Conservation (phyloP, 768 basidiomycete species). For the Lactarius sp. region DNA sequence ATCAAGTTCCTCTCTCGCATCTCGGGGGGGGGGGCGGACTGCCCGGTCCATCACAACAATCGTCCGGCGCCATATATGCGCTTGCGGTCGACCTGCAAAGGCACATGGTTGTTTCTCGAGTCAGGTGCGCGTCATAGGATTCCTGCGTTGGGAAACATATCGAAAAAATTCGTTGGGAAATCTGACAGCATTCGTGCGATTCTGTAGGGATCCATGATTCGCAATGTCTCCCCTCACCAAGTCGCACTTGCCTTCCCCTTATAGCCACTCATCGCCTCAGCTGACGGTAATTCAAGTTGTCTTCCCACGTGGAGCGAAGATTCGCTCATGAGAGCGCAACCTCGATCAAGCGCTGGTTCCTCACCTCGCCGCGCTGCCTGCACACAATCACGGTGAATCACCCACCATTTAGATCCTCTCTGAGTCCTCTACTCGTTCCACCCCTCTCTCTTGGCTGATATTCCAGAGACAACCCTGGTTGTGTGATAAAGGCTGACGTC, state of each 20-base stretch:
- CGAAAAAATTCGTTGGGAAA: slow-evolving; percentile 86
- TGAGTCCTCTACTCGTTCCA: slow-evolving; percentile 91
- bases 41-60: slow-evolving; percentile 59
- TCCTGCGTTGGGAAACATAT: slow-evolving; percentile 76
- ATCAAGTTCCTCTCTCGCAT: slow-evolving; percentile 70
- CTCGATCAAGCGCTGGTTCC: slow-evolving; percentile 93
- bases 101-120: slow-evolving; percentile 77
- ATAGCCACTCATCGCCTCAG: slow-evolving; percentile 79
- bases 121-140: slow-evolving; percentile 94
- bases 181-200: slow-evolving; percentile 95
- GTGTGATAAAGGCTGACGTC: slow-evolving; percentile 85
- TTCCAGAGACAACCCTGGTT: slow-evolving; percentile 89
- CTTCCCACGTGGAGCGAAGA: not conserved
- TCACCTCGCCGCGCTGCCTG: slow-evolving; percentile 80
- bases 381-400: slow-evolving; percentile 68
- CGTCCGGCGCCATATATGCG: slow-evolving; percentile 68
- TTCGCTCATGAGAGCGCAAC: slow-evolving; percentile 35
- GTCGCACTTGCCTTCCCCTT: slow-evolving; percentile 12
- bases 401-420: slow-evolving; percentile 89
- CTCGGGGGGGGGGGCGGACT: slow-evolving; percentile 18
- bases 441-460: slow-evolving; percentile 84
- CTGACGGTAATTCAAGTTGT: slow-evolving; percentile 47
- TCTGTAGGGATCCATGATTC: slow-evolving; percentile 76
- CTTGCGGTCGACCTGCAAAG: slow-evolving; percentile 77
- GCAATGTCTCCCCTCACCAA: slow-evolving; percentile 6